Evolutionary conservation across 805 yeast species (phyloP).

Genomic region (Nakazawaea peltata): DNA sequence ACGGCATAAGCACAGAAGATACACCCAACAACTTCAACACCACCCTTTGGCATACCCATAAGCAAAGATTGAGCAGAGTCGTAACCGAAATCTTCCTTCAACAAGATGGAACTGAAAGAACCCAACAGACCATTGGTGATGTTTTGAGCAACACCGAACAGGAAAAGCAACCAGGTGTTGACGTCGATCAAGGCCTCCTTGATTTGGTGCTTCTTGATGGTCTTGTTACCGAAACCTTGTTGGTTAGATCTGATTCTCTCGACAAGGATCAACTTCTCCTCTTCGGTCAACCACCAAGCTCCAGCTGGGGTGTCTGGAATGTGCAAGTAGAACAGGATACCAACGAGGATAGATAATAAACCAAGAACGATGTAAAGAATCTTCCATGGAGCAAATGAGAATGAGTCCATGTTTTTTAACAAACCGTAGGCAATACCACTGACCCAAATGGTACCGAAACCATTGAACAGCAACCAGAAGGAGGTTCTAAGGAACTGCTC

Average conservation of each 20-base stretch:
- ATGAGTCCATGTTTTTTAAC: constrained; percentile 27
- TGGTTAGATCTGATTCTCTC: constrained; percentile 46
- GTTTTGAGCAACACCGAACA: constrained; percentile 32
- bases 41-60: constrained; percentile 30
- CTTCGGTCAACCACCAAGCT: constrained; percentile 23
- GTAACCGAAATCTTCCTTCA: constrained; percentile 26
- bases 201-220: constrained; percentile 47
- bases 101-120: constrained; percentile 33
- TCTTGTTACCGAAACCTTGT: constrained; percentile 49
- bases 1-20: constrained; percentile 15
- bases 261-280: constrained; percentile 37
- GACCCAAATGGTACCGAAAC: constrained; percentile 35
- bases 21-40: constrained; percentile 21
- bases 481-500: constrained; percentile 34
- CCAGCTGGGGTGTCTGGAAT: constrained; percentile 34
- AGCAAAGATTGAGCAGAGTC: constrained; percentile 17
- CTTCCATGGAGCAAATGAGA: constrained; percentile 47
- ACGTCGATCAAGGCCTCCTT: constrained; percentile 41
- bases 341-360: constrained; percentile 42
- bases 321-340: constrained; percentile 36
- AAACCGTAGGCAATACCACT: constrained; percentile 45
- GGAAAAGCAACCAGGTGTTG: constrained; percentile 39
- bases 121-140: constrained; percentile 52
- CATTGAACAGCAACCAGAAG: constrained; percentile 32
- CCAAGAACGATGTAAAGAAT: constrained; percentile 55